Evolutionary conservation across 192 early-diverging fungal species (phyloP).

Genomic region (Funneliformis mosseae): DNA sequence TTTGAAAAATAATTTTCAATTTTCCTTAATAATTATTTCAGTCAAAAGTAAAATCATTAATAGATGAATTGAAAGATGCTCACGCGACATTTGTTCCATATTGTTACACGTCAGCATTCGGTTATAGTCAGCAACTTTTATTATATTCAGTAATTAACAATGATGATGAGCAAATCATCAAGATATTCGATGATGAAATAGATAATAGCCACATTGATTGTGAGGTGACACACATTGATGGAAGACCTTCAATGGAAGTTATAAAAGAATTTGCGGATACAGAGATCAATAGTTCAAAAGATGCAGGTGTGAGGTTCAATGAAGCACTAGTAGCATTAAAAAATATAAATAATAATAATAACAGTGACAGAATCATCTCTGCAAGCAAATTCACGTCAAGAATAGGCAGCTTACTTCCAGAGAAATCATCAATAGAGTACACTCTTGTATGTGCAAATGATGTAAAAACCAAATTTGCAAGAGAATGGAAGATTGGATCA

Average conservation of each 20-base stretch:
- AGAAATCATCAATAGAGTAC: neutral
- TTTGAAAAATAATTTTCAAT: neutral
- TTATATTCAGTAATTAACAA: neutral
- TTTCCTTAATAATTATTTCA: neutral
- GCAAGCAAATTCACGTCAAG: neutral
- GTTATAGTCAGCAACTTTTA: neutral
- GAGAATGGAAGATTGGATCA: neutral
- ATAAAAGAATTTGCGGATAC: neutral
- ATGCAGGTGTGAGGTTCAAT: neutral
- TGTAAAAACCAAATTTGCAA: neutral
- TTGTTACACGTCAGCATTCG: neutral
- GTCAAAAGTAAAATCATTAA: neutral
- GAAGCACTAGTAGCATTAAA: neutral
- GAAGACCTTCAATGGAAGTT: neutral
- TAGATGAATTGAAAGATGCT: neutral
- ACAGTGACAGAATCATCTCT: no score
- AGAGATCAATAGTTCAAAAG: neutral
- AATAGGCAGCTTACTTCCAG: neutral
- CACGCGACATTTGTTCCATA: neutral
- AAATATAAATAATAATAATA: neutral
- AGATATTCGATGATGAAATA: conserved; percentile 10
- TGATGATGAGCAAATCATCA: neutral
- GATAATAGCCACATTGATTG: neutral
- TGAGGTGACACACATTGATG: conserved; percentile 2
- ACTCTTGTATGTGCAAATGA: neutral